These are phyloP conservation scores for Lactarius sanguifluus DNA, from an alignment of 768 basidiomycete genomes.

Conservation along the genomic window DNA sequence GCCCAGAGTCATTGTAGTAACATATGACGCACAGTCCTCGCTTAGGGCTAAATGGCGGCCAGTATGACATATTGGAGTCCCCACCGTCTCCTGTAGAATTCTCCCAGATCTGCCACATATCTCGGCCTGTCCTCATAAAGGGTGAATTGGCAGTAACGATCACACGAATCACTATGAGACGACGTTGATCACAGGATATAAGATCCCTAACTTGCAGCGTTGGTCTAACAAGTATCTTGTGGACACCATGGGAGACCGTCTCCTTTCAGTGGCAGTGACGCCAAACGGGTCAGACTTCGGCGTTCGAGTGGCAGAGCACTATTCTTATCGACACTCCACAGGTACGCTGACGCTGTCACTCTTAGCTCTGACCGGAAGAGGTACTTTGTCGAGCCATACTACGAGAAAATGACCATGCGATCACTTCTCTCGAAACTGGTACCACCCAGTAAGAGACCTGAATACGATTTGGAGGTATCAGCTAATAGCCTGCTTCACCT, in stretches of 20 bases:
- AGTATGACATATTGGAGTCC: conserved; percentile 47
- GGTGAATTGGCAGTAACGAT: conserved; percentile 39
- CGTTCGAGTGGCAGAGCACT: neutral
- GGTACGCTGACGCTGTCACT: conserved; percentile 75
- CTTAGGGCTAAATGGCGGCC: conserved; percentile 59
- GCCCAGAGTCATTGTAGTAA: neutral
- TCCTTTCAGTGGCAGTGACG: conserved; percentile 75
- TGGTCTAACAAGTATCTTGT: conserved; percentile 72
- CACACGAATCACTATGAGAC: conserved; percentile 4
- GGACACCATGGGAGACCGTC: conserved; percentile 49
- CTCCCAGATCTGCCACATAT: conserved; percentile 61
- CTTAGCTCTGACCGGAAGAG: conserved; percentile 49
- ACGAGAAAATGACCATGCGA: conserved; percentile 65
- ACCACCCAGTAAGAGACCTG: neutral
- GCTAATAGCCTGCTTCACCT: conserved; percentile 9
- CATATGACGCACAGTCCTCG: neutral
- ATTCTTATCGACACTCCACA: conserved; percentile 36
- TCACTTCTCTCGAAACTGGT: conserved; percentile 48
- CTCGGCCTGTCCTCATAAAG: conserved; percentile 73
- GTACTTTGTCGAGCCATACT: conserved; percentile 76
- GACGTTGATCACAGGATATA: conserved; percentile 42
- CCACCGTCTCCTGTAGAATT: conserved; percentile 73
- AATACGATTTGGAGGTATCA: neutral
- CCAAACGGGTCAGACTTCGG: conserved; percentile 66
- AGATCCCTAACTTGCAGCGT: conserved; percentile 46